Percentiles rank a stretch among this genome's conserved stretches.
Conservation (phyloP, 2,329 filamentous ascomycete genomes). For the Botrytis sinoallii region DNA sequence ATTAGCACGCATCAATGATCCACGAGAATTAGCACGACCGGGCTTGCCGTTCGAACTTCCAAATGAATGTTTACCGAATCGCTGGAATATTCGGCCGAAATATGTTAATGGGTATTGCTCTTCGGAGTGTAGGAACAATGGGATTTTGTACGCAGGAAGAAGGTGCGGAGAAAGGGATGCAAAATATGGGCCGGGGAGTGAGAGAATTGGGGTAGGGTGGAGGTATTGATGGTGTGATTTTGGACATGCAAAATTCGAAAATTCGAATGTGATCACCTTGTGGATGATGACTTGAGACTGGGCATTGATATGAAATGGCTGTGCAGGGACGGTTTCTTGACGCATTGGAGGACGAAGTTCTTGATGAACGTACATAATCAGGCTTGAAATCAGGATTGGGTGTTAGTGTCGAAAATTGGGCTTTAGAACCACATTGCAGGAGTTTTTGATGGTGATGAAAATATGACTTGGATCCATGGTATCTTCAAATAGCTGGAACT, state of each 20-base stretch:
- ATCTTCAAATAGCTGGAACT: not conserved
- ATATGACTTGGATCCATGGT: not conserved
- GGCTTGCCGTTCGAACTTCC: conserved; percentile 34
- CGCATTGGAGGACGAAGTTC: not conserved
- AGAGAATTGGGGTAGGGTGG: conserved; percentile 37
- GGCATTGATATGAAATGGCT: not conserved
- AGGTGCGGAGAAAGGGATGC: conserved; percentile 33
- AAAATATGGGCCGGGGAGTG: conserved; percentile 32
- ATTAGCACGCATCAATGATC: conserved; percentile 37
- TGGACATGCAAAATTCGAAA: too few species aligned
- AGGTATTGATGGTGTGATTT: conserved; percentile 23
- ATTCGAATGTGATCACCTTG: not conserved
- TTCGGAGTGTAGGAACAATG: conserved; percentile 36
- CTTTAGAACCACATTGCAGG: not conserved
- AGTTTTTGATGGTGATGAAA: conserved; percentile 1
- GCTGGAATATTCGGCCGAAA: conserved; percentile 26
- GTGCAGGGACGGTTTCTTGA: not conserved
- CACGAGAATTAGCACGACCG: conserved; percentile 23
- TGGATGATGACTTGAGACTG: not conserved
- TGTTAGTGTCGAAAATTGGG: not conserved
- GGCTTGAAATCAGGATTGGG: too few species aligned
- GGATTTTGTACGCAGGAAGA: conserved; percentile 20
- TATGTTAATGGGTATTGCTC: conserved; percentile 30
- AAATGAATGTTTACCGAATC: conserved; percentile 30
- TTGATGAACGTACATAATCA: not conserved